Base-by-base conservation (phyloP, 345 rosid genomes). In the Physaria fendleri region DNA sequence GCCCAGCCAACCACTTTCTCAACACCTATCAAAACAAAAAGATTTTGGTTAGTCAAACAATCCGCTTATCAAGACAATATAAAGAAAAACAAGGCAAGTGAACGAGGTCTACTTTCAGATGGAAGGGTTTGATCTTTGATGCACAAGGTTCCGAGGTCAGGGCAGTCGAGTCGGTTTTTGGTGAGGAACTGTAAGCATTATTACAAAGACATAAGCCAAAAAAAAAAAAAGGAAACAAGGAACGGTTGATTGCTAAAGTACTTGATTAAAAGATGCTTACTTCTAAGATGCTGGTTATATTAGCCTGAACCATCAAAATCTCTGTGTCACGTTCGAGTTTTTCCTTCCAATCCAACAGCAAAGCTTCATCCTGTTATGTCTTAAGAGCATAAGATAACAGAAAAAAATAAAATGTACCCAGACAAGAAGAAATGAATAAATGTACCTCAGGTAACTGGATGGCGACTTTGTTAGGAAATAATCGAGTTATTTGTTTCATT, bases 1-100 rank as follows among this genome's bases (percentile, higher is more conserved):
- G 96, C 93, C 97, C 96, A 94, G 46, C 99, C 99, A 13, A 85
- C 90, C 58, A 85, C 74, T 79, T 90, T 94, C 73, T 94, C 99
- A 64, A 78, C 99, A 69, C 88, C 99, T 94, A 49, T 27, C 28
- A 35, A 14, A 38, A 37, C 12, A 65, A n/a, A 68, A n/a, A 34
- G 35, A 34, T 11, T 32, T 49, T 48, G n/a, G 22, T 71, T 42
- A 71, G 5, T 39, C 30, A 45, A 20, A 15, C 46, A 23, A 17
- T n/a, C n/a, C 8, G 65, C 47, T 16, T 20, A 16, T 25, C 33
- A 39, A 16, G 4, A 55, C 30, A 10, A 39, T 11, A 11, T 39
- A 55, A 15, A 45, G 42, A 43, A 13, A n/a, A n/a, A n/a, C 57
- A 59, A 27, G 21, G 46, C 10, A 32, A 62, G 65, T 56, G 58